Percentiles rank a stretch among this genome's conserved stretches.
Conservation (phyloP, 2,329 filamentous ascomycete genomes). For the Fusarium oligoseptatum region DNA sequence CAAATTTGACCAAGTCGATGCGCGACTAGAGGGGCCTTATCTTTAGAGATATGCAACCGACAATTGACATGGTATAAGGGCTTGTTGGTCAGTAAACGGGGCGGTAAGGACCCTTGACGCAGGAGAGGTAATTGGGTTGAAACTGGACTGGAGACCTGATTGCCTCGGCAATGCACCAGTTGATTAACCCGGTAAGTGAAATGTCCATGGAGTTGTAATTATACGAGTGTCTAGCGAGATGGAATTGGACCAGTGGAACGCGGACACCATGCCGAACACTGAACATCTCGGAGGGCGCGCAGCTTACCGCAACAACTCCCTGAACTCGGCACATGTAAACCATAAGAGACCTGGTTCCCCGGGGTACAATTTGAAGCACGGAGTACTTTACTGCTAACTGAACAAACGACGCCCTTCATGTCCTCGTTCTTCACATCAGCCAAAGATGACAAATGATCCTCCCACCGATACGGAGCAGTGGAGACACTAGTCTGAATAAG, state of each 20-base stretch:
- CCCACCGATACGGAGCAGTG: background rate
- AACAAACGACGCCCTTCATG: background rate
- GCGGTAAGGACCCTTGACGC: background rate
- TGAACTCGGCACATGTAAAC: background rate
- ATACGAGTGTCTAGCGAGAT: background rate
- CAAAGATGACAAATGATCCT: background rate
- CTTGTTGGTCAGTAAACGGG: background rate
- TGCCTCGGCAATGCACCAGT: background rate
- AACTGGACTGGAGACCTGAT: background rate
- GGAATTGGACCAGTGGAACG: background rate
- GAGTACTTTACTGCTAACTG: background rate
- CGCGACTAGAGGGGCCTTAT: background rate
- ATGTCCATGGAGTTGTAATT: background rate
- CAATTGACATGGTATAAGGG: background rate
- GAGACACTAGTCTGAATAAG: constrained; percentile 2
- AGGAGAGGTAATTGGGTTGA: background rate
- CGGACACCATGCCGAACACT: background rate
- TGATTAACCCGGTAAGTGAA: background rate
- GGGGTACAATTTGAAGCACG: background rate
- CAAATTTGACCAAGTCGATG: background rate
- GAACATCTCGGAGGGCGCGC: background rate
- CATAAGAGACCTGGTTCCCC: background rate
- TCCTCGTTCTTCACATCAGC: background rate
- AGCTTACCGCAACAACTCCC: background rate
- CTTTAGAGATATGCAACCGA: background rate